Evolutionary conservation across 441 rosid species (phyloP).

Genomic region (Populus hybrid): DNA sequence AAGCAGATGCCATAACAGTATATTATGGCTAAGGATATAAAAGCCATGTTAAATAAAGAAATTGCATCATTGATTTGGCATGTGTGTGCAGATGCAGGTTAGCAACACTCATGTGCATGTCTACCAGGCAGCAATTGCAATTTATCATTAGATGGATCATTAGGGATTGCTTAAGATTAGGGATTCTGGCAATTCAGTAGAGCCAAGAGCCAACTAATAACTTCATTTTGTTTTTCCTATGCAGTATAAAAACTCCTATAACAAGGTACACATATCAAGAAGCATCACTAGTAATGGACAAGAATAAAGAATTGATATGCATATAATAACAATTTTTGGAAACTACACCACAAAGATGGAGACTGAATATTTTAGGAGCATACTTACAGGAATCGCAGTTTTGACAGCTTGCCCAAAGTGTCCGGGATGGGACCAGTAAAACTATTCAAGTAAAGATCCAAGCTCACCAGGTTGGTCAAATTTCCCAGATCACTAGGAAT

Average conservation of each 20-base stretch:
- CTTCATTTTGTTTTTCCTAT: no score
- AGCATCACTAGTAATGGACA: background rate
- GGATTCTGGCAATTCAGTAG: no score
- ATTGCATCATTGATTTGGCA: background rate
- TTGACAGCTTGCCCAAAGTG: slow-evolving; percentile 71
- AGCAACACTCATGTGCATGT: background rate
- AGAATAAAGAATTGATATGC: background rate
- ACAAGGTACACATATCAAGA: no score
- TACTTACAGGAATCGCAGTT: slow-evolving; percentile 89
- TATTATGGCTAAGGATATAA: background rate
- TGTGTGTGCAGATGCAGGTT: background rate
- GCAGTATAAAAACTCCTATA: background rate
- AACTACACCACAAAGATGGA: background rate
- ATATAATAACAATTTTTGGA: background rate
- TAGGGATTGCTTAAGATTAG: no score
- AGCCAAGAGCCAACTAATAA: no score
- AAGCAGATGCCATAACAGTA: background rate
- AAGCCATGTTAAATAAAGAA: background rate
- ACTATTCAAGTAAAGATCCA: slow-evolving; percentile 97
- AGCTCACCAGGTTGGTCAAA: slow-evolving; percentile 90
- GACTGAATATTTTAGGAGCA: background rate
- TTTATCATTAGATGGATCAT: no score
- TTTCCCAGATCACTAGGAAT: slow-evolving; percentile 90
- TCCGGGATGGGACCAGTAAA: slow-evolving; percentile 87
- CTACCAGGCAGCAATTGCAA: background rate